A percentile compares a stretch with the other conserved stretches of the same genome.
Evolutionary conservation across 371 early-diverging fungal species (phyloP).

Genomic region (Mucor irregularis): DNA sequence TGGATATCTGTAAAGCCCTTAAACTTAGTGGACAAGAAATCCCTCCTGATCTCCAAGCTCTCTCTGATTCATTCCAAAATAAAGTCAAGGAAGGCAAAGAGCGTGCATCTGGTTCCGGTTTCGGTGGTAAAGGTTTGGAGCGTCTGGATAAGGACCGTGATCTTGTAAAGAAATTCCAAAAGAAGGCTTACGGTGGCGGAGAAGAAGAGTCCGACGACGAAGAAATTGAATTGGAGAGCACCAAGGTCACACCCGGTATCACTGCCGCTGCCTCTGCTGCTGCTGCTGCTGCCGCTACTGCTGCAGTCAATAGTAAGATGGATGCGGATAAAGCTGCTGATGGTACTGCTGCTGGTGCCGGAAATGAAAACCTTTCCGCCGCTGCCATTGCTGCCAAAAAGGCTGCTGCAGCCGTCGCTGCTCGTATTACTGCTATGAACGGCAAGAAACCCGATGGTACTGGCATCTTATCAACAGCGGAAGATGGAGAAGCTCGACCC

Average conservation of each 20-base stretch:
- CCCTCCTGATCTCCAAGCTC: constrained; percentile 74
- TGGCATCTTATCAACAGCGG: constrained; percentile 18
- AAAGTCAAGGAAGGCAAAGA: constrained; percentile 92
- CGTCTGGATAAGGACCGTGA: constrained; percentile 93
- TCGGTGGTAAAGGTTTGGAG: constrained; percentile 97
- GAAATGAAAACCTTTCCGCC: constrained; percentile 40
- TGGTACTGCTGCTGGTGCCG: constrained; percentile 37
- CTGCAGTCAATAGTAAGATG: constrained; percentile 36
- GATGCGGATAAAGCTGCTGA: constrained; percentile 41
- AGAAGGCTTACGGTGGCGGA: constrained; percentile 79
- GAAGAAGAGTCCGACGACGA: constrained; percentile 76
- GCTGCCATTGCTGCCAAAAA: constrained; percentile 55
- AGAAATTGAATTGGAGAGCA: constrained; percentile 58
- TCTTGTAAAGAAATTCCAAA: constrained; percentile 87
- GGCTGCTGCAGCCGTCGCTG: constrained; percentile 50
- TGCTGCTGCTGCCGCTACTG: constrained; percentile 44
- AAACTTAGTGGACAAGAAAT: constrained; percentile 72
- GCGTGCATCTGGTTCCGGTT: constrained; percentile 83
- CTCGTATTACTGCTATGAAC: constrained; percentile 45
- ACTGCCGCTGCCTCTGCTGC: constrained; percentile 47
- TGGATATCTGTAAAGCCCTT: constrained; percentile 92
- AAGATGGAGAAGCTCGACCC: constrained; percentile 35
- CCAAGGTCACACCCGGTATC: constrained; percentile 21
- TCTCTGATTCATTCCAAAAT: constrained; percentile 82
- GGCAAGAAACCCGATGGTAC: constrained; percentile 23